phyloP scores from a whole-genome alignment of 2,329 filamentous ascomycete genomes.

The Claviceps sp. region DNA sequence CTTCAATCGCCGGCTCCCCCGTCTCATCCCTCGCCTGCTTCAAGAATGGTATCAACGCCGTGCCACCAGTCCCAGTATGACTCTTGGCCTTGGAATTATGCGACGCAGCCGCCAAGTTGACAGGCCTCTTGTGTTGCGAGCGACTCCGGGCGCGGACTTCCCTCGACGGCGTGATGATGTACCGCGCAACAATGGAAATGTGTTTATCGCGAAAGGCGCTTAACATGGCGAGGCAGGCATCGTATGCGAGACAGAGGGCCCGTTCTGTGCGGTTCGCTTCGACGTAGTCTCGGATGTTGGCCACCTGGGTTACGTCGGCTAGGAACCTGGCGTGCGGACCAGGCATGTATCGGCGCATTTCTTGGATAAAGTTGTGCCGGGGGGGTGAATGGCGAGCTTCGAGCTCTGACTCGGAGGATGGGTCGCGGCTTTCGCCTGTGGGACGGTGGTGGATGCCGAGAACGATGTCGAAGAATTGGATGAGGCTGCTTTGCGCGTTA shows the following conservation, averaged over 20 bases:
- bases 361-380: constrained; percentile 76
- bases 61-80: constrained; percentile 83
- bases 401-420: constrained; percentile 22
- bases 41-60: constrained; percentile 84
- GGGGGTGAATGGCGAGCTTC: constrained; percentile 28
- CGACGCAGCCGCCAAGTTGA: constrained; percentile 52
- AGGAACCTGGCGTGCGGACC: constrained; percentile 84
- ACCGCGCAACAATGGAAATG: constrained; percentile 89
- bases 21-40: constrained; percentile 97
- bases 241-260: constrained; percentile 66
- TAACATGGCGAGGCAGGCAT: constrained; percentile 67
- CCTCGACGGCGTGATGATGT: constrained; percentile 81
- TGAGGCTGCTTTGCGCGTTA: constrained; percentile 91
- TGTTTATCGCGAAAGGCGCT: constrained; percentile 75
- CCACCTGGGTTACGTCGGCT: constrained; percentile 60
- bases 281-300: constrained; percentile 82
- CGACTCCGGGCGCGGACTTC: constrained; percentile 54
- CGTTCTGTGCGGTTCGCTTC: constrained; percentile 45
- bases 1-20: constrained; percentile 70
- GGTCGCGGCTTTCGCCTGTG: constrained; percentile 56
- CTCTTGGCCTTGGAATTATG: constrained; percentile 38
- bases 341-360: constrained; percentile 97
- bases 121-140: constrained; percentile 36
- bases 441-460: constrained; percentile 83
- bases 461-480: constrained; percentile 93